phyloP scores from a whole-genome alignment of 2,329 filamentous ascomycete genomes.

The Sclerotinia trifoliorum region DNA sequence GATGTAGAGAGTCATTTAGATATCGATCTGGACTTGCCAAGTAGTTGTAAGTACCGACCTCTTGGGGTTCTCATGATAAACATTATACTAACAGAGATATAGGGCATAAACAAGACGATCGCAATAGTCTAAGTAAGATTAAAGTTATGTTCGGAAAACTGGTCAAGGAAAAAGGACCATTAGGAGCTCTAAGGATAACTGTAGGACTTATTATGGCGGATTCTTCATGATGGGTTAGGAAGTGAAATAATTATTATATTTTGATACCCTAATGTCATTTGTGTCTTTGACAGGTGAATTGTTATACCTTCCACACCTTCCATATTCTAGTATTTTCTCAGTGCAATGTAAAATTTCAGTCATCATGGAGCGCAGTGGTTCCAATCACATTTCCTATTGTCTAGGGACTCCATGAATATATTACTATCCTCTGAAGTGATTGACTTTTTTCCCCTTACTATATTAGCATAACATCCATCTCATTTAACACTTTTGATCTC shows the following conservation, averaged over 20 bases:
- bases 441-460: too few species aligned
- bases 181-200: slow-evolving; percentile 58
- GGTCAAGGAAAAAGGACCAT: slow-evolving; percentile 54
- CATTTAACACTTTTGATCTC: too few species aligned
- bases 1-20: slow-evolving; percentile 61
- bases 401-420: too few species aligned
- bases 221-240: slow-evolving; percentile 1
- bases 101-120: slow-evolving; percentile 61
- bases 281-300: not conserved
- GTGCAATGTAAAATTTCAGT: not conserved
- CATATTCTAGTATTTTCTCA: not conserved
- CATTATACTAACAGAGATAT: slow-evolving; percentile 18
- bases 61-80: not conserved
- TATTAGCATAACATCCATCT: too few species aligned
- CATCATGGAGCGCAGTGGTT: not conserved
- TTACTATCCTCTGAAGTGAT: not conserved
- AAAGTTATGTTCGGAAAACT: slow-evolving; percentile 60
- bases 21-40: slow-evolving; percentile 56
- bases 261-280: not conserved
- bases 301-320: not conserved
- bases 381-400: too few species aligned
- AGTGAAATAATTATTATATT: not conserved
- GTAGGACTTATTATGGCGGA: slow-evolving; percentile 52
- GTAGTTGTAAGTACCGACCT: slow-evolving; percentile 56
- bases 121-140: slow-evolving; percentile 56